These are phyloP conservation scores for Talaromyces adpressus DNA, from an alignment of 495 filamentous ascomycete genomes.

Conservation along the genomic window DNA sequence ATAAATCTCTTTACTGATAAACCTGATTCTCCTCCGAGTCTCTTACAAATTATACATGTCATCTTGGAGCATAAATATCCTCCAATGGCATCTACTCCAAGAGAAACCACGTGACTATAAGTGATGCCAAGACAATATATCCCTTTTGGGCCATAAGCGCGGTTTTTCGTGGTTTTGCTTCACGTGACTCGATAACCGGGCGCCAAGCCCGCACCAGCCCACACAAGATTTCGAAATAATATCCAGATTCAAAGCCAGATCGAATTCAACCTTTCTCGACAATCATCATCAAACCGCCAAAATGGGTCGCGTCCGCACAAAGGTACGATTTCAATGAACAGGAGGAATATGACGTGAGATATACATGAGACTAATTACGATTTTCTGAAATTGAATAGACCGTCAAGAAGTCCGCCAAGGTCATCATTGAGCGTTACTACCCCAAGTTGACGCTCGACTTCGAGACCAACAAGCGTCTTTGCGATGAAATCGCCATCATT, in stretches of 20 bases:
- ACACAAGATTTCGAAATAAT: slow-evolving; percentile 2
- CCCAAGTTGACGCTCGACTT: slow-evolving; percentile 98
- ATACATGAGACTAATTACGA: background rate
- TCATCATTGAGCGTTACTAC: slow-evolving; percentile 99
- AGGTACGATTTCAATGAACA: slow-evolving; percentile 52
- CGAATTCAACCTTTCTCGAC: background rate
- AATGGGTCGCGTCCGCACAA: slow-evolving; percentile 96
- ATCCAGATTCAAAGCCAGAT: background rate
- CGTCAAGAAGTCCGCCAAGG: slow-evolving; percentile 99
- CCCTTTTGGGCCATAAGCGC: background rate
- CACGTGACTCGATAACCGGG: background rate
- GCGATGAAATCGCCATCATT: slow-evolving; percentile 99
- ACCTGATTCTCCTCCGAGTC: background rate
- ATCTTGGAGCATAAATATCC: too few relatives aligned
- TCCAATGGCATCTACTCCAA: background rate
- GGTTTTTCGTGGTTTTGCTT: background rate
- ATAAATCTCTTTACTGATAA: background rate
- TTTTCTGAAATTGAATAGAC: slow-evolving; percentile 43
- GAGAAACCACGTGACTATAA: background rate
- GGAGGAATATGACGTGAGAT: too few relatives aligned
- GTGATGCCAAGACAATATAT: background rate
- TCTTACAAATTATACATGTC: background rate
- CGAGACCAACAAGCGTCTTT: slow-evolving; percentile 99
- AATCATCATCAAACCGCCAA: slow-evolving; percentile 49
- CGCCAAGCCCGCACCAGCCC: slow-evolving; percentile 1